Percentiles rank a stretch among this genome's conserved stretches.
Evolutionary conservation across 1,139 yeast species (phyloP).

Genomic region (Geotrichum europaeum): DNA sequence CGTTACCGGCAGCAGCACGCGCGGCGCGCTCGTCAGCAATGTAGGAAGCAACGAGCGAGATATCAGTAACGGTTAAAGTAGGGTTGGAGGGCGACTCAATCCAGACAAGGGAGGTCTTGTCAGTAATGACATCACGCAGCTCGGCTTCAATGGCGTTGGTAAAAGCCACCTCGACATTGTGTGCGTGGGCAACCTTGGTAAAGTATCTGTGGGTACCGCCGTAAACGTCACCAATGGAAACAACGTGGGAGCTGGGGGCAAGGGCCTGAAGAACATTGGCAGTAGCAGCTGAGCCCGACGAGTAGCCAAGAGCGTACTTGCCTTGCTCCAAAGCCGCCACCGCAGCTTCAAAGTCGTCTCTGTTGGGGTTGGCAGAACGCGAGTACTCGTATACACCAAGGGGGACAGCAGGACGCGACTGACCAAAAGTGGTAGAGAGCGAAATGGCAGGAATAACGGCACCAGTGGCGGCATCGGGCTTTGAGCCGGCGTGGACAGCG

Average conservation of each 20-base stretch:
- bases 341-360: conserved; percentile 74
- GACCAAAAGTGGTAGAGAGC: conserved; percentile 81
- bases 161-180: conserved; percentile 67
- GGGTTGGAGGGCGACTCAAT: conserved; percentile 89
- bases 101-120: conserved; percentile 74
- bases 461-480: conserved; percentile 68
- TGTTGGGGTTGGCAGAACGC: conserved; percentile 83
- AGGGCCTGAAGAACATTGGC: conserved; percentile 71
- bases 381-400: conserved; percentile 80
- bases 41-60: conserved; percentile 50
- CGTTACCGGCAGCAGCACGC: conserved; percentile 35
- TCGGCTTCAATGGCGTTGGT: conserved; percentile 60
- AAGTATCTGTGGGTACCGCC: conserved; percentile 93
- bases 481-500: conserved; percentile 82
- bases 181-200: conserved; percentile 77
- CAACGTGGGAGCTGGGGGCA: conserved; percentile 66
- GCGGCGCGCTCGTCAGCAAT: conserved; percentile 44
- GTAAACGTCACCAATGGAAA: conserved; percentile 82
- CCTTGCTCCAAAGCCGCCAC: conserved; percentile 78
- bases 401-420: conserved; percentile 69
- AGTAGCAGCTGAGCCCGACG: conserved; percentile 85
- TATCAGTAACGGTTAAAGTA: conserved; percentile 70
- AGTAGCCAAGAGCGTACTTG: conserved; percentile 69
- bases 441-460: conserved; percentile 86
- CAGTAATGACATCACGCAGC: conserved; percentile 48